Conservation (phyloP, 495 filamentous ascomycete species). For the Peziza echinospora region DNA sequence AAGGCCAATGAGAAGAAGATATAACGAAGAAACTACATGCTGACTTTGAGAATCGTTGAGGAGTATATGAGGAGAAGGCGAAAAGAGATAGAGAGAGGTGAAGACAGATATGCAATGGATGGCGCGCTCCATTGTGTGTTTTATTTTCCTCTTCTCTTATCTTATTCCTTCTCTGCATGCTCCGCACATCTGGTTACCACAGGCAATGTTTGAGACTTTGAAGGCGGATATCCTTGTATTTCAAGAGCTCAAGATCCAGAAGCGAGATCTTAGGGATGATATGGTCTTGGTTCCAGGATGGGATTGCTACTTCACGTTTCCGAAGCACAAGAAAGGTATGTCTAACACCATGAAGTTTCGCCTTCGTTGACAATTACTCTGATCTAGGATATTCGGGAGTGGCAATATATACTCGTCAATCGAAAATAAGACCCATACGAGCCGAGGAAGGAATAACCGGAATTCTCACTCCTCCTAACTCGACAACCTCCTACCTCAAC, state of each 20-base stretch:
- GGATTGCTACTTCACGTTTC: slow-evolving; percentile 91
- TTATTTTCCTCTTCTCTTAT: no score
- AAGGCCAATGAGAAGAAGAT: no score
- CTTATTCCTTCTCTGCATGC: background rate
- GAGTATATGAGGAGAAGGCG: background rate
- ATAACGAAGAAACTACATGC: no score
- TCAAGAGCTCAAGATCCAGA: slow-evolving; percentile 92
- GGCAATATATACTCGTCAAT: slow-evolving; percentile 82
- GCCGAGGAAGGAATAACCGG: slow-evolving; percentile 90
- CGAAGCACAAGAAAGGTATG: slow-evolving; percentile 74
- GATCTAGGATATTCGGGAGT: slow-evolving; percentile 79
- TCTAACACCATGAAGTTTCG: slow-evolving; percentile 6
- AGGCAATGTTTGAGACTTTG: slow-evolving; percentile 86
- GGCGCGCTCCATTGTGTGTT: no score
- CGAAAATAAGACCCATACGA: slow-evolving; percentile 65
- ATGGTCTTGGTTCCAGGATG: slow-evolving; percentile 91
- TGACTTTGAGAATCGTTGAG: no score
- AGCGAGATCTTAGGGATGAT: slow-evolving; percentile 79
- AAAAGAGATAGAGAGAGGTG: no score
- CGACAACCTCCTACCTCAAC: slow-evolving; percentile 49
- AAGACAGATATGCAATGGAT: no score
- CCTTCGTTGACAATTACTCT: background rate
- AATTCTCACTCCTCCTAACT: slow-evolving; percentile 53
- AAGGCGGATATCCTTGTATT: slow-evolving; percentile 87
- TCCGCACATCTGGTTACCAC: background rate